Base-by-base conservation (phyloP, 805 yeast species). In the Sungouiella thailandica region DNA sequence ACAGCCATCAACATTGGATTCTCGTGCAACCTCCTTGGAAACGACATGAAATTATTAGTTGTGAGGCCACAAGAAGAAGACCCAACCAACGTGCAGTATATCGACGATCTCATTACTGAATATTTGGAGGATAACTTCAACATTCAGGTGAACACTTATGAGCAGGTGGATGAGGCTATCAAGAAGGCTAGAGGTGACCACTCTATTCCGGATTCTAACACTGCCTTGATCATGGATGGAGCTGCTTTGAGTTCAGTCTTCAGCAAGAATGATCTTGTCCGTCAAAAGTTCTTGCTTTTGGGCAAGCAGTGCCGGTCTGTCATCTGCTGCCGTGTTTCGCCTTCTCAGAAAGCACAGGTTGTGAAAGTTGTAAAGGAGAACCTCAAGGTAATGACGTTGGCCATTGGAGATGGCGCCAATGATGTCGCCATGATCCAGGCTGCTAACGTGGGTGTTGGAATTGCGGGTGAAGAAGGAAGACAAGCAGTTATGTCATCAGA, bases 401-500 rank as follows among this genome's bases (percentile, higher is more conserved):
- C 93, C 6, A 83, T 84, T 53, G 95, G 95, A 46, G 95, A 84
- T 60, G 95, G 95, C 35, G 79, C 93, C 14, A 84, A 84, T 54
- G 95, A 84, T 62, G 95, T 84, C 42, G 89, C 94, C 9, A 84
- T 84, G 95, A 84, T 84, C 46, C 95, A 84, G 57, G 79, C 88
- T 18, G 93, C 94, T 1, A 80, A 84, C 59, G 81, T 84, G 29
- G 95, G 95, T 50, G 83, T 84, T 36, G 95, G 95, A 62, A 84
- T 84, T 53, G 89, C 89, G 3, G 95, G 95, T 61, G 93, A 84
- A 64, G 95, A 84, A 65, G 95, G 95, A 52, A 67, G 93, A 41
- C 93, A 83, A 58, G 93, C 93, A 13, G 93, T 76, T 4, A 84
- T 84, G 94, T 80, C 88, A 17, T 80, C 90, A 1, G 95, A 84